Conservation (phyloP, 2,329 filamentous ascomycete species). For the Ophiostoma sp. region DNA sequence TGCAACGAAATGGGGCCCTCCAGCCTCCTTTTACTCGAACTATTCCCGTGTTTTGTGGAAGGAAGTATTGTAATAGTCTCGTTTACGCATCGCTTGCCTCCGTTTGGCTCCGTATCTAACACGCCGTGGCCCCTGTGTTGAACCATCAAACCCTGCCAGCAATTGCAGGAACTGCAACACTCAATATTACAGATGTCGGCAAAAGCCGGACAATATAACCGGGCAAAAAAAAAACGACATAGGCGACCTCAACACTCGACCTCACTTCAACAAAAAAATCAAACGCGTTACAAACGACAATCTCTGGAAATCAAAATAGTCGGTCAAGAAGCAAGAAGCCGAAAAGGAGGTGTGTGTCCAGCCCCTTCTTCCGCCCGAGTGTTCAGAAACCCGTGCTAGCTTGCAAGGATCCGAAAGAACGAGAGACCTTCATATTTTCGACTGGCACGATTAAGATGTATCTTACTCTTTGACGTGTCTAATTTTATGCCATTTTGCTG, state of each 20-base stretch:
- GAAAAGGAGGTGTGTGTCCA: constrained; percentile 10
- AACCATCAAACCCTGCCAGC: not conserved
- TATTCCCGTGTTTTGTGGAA: not conserved
- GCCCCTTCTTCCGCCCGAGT: not conserved
- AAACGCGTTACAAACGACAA: not conserved
- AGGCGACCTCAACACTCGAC: not conserved
- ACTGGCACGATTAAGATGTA: not conserved
- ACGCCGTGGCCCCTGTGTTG: not conserved
- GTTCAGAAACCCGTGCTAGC: not conserved
- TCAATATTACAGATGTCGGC: not conserved
- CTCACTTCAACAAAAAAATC: not conserved
- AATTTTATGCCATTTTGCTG: not conserved
- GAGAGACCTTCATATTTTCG: not conserved
- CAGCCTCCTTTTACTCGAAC: not conserved
- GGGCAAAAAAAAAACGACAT: not conserved
- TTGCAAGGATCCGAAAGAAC: not conserved
- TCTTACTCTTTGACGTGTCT: not conserved
- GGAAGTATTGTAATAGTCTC: not conserved
- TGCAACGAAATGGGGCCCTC: not conserved
- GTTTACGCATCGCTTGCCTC: not conserved
- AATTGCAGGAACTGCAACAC: not conserved
- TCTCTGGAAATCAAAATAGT: not conserved
- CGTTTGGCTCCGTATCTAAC: not conserved
- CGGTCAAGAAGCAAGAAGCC: constrained; percentile 9
- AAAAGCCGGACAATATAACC: constrained; percentile 11